Evolutionary conservation across 768 basidiomycete species (phyloP).

Genomic region (Tylopilus felleus): DNA sequence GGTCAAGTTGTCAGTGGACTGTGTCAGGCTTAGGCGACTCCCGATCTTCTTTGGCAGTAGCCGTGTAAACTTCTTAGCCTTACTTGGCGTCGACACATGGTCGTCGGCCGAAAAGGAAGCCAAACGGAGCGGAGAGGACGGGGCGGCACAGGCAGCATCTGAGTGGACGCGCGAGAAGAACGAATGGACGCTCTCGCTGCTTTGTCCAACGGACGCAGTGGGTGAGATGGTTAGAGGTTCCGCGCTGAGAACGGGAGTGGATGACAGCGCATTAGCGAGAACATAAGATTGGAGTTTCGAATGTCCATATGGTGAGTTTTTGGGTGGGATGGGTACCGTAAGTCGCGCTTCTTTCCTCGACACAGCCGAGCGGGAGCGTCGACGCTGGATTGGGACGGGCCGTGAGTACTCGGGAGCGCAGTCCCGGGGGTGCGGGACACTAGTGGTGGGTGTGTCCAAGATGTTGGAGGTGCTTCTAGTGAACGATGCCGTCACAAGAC

Average conservation of each 20-base stretch:
- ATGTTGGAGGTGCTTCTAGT: conserved; percentile 24
- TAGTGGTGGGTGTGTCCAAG: conserved; percentile 7
- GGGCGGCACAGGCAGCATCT: conserved; percentile 18
- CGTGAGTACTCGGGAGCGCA: conserved; percentile 8
- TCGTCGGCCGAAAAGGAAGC: conserved; percentile 27
- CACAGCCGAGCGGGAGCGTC: conserved; percentile 34
- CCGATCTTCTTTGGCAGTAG: conserved; percentile 32
- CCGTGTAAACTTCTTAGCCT: conserved; percentile 29
- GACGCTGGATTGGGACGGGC: conserved; percentile 27
- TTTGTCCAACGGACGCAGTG: conserved; percentile 23
- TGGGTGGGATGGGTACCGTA: conserved; percentile 21
- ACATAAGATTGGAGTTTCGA: conserved; percentile 26
- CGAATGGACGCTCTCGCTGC: conserved; percentile 28
- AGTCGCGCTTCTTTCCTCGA: conserved; percentile 31
- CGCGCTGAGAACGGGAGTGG: conserved; percentile 28
- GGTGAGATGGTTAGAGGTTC: conserved; percentile 28
- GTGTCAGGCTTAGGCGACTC: conserved; percentile 27
- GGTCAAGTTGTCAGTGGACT: conserved; percentile 26
- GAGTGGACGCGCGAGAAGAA: conserved; percentile 19
- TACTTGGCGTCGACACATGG: conserved; percentile 16
- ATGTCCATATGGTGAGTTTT: conserved; percentile 33
- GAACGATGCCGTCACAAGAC: conserved; percentile 20
- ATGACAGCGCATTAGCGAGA: conserved; percentile 22
- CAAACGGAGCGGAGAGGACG: conserved; percentile 27
- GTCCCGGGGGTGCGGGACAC: conserved; percentile 9